Conservation (phyloP, 2,329 filamentous ascomycete genomes). For the Phyllachora maydis region DNA sequence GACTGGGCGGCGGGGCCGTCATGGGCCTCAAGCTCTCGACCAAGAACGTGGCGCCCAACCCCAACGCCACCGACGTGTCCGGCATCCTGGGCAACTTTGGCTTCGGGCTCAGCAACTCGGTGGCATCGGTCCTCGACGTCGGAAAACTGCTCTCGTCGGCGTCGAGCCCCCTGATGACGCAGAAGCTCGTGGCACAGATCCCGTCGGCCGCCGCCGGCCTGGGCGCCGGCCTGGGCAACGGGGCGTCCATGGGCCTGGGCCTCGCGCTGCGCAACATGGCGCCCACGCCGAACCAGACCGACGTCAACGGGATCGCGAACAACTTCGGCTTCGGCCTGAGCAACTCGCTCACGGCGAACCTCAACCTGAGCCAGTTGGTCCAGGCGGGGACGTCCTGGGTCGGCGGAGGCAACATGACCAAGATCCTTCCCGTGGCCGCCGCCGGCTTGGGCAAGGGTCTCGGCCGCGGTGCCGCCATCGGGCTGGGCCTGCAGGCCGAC, state of each 20-base stretch:
- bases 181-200: not conserved
- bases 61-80: constrained; percentile 3
- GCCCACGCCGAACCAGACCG: constrained; percentile 1
- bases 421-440: not conserved
- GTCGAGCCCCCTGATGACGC: not conserved
- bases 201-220: not conserved
- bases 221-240: not conserved
- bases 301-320: constrained; percentile 6
- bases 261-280: constrained; percentile 3
- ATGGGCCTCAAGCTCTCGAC: constrained; percentile 5
- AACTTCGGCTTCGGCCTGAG: constrained; percentile 6
- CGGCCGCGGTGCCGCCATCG: not conserved
- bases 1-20: constrained; percentile 4
- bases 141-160: not conserved
- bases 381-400: constrained; percentile 1
- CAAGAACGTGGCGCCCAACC: constrained; percentile 2
- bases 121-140: constrained; percentile 1
- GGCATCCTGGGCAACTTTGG: constrained; percentile 8
- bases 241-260: not conserved
- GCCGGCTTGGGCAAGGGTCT: not conserved
- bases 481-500: not conserved
- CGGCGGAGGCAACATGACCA: not conserved
- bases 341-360: constrained; percentile 1
- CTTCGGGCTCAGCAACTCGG: constrained; percentile 2
- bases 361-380: not conserved